Conservation (phyloP, 805 yeast species). For the Suhomyces emberorum region DNA sequence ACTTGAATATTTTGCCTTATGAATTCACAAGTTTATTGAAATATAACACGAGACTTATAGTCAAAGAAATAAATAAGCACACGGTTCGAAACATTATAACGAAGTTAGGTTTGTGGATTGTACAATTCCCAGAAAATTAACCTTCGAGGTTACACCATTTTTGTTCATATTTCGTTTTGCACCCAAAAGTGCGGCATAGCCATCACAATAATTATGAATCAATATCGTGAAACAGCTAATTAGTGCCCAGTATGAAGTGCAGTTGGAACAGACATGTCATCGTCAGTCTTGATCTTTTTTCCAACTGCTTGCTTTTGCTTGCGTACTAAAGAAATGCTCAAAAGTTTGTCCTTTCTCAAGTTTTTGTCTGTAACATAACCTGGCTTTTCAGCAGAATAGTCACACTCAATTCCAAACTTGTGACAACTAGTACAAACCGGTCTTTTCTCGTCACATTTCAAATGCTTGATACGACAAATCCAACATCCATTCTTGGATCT, state of each 20-base stretch:
- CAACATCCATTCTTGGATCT: constrained; percentile 44
- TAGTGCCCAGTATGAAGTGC: neutral
- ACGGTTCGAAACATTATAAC: too few relatives aligned
- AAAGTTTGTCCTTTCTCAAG: constrained; percentile 32
- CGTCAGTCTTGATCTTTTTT: neutral
- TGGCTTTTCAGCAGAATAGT: constrained; percentile 38
- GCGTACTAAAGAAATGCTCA: constrained; percentile 27
- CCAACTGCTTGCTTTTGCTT: constrained; percentile 14
- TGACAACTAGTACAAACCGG: constrained; percentile 37
- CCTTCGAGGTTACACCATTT: too few relatives aligned
- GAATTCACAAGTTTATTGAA: too few relatives aligned
- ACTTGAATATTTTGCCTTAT: too few relatives aligned
- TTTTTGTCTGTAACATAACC: constrained; percentile 34
- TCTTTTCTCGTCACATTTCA: constrained; percentile 41
- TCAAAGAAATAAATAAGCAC: neutral
- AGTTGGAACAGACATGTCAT: neutral
- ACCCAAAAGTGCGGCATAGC: neutral
- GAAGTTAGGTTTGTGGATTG: too few relatives aligned
- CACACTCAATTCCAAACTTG: constrained; percentile 41
- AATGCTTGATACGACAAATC: constrained; percentile 45
- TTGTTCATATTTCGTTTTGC: neutral
- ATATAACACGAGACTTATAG: neutral
- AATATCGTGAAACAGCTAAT: neutral
- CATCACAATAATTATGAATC: neutral
- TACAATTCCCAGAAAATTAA: too few relatives aligned